Conservation (phyloP, 2,329 filamentous ascomycete genomes). For the Trematosphaeria pertusa region DNA sequence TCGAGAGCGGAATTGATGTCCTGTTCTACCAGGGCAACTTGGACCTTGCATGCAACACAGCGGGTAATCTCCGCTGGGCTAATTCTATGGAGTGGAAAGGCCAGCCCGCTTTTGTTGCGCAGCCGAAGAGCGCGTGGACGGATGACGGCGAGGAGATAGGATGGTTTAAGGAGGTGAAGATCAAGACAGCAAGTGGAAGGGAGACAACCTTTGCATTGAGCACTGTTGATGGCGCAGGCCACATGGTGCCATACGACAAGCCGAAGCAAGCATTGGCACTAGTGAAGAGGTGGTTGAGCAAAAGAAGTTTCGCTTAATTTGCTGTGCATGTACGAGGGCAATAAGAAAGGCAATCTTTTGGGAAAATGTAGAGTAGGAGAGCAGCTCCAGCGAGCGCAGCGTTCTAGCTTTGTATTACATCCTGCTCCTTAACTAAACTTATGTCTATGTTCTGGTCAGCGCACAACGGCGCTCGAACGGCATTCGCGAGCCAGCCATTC, state of each 20-base stretch:
- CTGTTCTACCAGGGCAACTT: conserved; percentile 52
- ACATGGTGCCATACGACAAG: conserved; percentile 50
- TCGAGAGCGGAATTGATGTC: conserved; percentile 47
- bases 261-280: conserved; percentile 39
- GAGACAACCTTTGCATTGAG: conserved; percentile 43
- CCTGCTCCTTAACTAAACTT: too few species aligned
- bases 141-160: conserved; percentile 32
- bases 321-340: too few species aligned
- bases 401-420: too few species aligned
- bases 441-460: too few species aligned
- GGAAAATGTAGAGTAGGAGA: too few species aligned
- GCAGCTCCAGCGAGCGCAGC: too few species aligned
- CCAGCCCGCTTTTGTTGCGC: conserved; percentile 51
- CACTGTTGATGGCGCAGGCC: conserved; percentile 51
- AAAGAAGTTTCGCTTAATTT: conserved; percentile 39
- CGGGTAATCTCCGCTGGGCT: conserved; percentile 50
- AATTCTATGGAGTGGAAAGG: conserved; percentile 54
- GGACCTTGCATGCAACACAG: conserved; percentile 52
- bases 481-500: too few species aligned
- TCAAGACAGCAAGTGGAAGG: conserved; percentile 32
- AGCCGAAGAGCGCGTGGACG: conserved; percentile 37
- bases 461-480: too few species aligned
- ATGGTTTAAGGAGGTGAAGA: conserved; percentile 46
- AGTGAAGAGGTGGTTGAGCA: conserved; percentile 37
- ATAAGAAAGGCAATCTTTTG: too few species aligned